Conservation (phyloP, 345 rosid species). For the Leavenworthia alabamica region DNA sequence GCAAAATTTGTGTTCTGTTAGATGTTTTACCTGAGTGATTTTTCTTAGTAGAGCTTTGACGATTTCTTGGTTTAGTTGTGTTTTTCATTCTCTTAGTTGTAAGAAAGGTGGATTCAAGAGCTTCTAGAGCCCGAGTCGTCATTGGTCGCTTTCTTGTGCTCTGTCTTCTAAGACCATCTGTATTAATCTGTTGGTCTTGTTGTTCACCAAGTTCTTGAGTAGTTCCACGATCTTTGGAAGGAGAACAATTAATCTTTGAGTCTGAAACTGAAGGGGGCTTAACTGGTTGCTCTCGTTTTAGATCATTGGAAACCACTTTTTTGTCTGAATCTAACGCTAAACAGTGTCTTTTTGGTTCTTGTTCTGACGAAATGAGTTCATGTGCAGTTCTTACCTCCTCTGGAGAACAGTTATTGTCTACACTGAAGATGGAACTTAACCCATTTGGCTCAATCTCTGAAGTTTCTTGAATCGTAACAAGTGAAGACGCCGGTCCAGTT, state of each 20-base stretch:
- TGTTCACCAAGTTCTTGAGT: constrained; percentile 12
- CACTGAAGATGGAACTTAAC: constrained; percentile 1
- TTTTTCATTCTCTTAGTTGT: constrained; percentile 35
- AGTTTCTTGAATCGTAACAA: constrained; percentile 31
- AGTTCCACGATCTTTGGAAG: constrained; percentile 13
- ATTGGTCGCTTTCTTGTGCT: constrained; percentile 67
- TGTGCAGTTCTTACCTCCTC: constrained; percentile 15
- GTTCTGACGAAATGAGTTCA: constrained; percentile 17
- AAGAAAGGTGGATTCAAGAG: constrained; percentile 50
- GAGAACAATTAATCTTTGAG: neutral
- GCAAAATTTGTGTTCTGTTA: neutral
- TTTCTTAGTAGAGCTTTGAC: constrained; percentile 23
- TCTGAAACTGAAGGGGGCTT: constrained; percentile 7
- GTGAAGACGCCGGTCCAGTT: constrained; percentile 18
- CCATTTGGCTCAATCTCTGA: constrained; percentile 12
- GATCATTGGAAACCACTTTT: neutral
- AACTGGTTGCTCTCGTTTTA: constrained; percentile 20
- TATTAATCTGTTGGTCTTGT: constrained; percentile 12
- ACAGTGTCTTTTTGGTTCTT: constrained; percentile 18
- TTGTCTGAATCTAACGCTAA: constrained; percentile 12
- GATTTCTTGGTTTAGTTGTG: constrained; percentile 18
- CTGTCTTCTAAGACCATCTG: constrained; percentile 45
- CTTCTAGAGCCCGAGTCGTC: constrained; percentile 61
- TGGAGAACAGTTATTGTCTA: constrained; percentile 6
- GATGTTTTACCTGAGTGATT: constrained; percentile 18